These are phyloP conservation scores for Saccharomyces hybrid DNA, from an alignment of 1,139 yeast species.

Conservation along the genomic window DNA sequence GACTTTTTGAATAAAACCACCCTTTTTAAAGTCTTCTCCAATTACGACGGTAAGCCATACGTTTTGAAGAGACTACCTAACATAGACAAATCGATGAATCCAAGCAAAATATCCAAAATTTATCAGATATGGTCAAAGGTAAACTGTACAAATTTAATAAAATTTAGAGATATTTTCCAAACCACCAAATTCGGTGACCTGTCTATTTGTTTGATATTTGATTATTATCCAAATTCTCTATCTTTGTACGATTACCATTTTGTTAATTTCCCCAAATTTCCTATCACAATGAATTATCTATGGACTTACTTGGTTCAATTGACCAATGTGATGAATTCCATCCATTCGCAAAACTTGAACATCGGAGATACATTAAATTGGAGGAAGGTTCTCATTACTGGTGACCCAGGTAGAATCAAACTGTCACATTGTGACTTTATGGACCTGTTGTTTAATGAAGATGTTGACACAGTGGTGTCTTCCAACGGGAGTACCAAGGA, in stretches of 20 bases:
- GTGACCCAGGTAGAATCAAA: conserved; percentile 59
- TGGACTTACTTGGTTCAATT: conserved; percentile 77
- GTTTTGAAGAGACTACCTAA: conserved; percentile 67
- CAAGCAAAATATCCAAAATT: conserved; percentile 42
- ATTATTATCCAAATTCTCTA: conserved; percentile 57
- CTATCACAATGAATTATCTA: conserved; percentile 54
- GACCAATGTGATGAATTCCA: conserved; percentile 52
- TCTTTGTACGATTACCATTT: conserved; percentile 54
- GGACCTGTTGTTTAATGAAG: conserved; percentile 15
- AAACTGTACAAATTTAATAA: conserved; percentile 53
- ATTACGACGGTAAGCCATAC: conserved; percentile 70
- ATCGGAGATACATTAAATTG: conserved; percentile 56
- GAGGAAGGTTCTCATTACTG: conserved; percentile 64
- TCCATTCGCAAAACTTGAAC: conserved; percentile 57
- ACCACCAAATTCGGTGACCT: conserved; percentile 79
- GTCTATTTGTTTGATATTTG: conserved; percentile 57
- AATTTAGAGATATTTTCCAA: conserved; percentile 75
- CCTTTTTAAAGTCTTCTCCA: conserved; percentile 77
- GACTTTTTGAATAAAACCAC: conserved; percentile 24
- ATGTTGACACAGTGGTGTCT: conserved; percentile 24
- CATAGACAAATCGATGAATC: conserved; percentile 43
- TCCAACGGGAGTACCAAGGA: conserved; percentile 17
- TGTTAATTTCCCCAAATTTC: conserved; percentile 35
- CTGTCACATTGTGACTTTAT: conserved; percentile 68
- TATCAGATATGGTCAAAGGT: conserved; percentile 49